Base-by-base conservation (phyloP, 139 green algal species). In the Tetradesmus lagerheimii region DNA sequence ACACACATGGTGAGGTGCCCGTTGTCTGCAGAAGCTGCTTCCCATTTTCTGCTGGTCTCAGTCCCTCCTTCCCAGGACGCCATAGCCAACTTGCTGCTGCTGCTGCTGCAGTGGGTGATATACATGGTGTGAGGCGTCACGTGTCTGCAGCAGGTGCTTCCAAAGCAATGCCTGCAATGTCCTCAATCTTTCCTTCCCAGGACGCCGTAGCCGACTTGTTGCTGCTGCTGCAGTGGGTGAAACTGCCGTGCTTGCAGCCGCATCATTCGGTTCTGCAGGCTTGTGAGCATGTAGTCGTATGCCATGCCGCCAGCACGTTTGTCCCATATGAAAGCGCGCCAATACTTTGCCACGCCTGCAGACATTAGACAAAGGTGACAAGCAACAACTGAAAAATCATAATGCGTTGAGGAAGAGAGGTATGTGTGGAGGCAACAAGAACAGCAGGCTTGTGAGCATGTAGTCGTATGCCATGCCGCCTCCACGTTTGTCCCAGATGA, bases 261-360 rank as follows among this genome's bases (percentile, higher is more conserved):
- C 77, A 62, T 1, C 75, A 93, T 45, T 0, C 90, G 81, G 1
- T 75, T 29, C 38, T 47, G 34, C 35, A 93, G 62, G 81, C 80
- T 90, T 1, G 64, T 41, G 23, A 93, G 34, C 14, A 89, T 91
- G 87, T 85, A 89, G 76, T 91, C 86, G 43, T 91, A 93, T 0
- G 90, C 90, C 41, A 87, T 45, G 16, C 90, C 90, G 1, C 90
- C 90, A 0, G 83, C 29, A n/a, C 85, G 37, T 5, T 37, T 83
- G 74, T 87, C 80, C 90, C 90, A 93, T 0, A 93, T 16, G 66
- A 93, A 93, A 9, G 90, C 90, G 4, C 39, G 81, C 57, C 89
- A 91, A 14, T 89, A 41, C 39, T 79, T 79, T 45, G 67, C 29
- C 67, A 83, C 4, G 31, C 37, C 37, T 64, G 50, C 50, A 64